Base-by-base conservation (phyloP, 176 grass and related monocot species). In the Musa itinerans region DNA sequence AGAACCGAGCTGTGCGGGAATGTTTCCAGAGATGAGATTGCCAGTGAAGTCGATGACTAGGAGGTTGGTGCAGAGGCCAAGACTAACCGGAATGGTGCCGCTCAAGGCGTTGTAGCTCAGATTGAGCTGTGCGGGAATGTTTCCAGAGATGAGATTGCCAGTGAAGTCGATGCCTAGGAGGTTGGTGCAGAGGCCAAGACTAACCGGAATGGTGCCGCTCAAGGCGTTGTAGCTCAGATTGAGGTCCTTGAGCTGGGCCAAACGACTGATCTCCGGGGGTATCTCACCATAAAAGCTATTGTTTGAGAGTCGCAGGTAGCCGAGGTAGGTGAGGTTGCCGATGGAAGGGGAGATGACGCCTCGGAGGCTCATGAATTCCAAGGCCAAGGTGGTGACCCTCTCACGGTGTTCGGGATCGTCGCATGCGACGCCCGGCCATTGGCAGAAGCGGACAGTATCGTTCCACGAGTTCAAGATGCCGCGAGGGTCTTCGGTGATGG, bases 341-440 rank as follows among this genome's bases (percentile, higher is more conserved):
- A 83, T 56, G 56, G 75, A 74, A 55, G 85, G 70, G n/a, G 85
- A 86, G 51, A 86, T 4, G 8, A 68, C 23, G 1, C 80, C 85
- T 16, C 17, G 52, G n/a, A 86, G 34, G 12, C 54, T 73, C 69
- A 56, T 27, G 27, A 53, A 75, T 21, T 75, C 80, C 54, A 83
- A 52, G 2, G 50, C 68, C 0, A 86, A 43, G 12, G 61, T 16
- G 13, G 70, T 25, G 52, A 86, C 80, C 0, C 71, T 57, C 65
- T 56, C 58, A 0, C 9, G 27, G 57, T 72, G 11, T 0, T 2
- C 52, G 23, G 13, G 12, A 21, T 58, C n/a, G 22, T 16, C 8
- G 53, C 80, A 86, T 1, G 17, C 59, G 16, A 86, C 69, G 10
- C 85, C 85, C 2, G 62, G 9, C 85, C 85, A 86, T 9, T 49